phyloP scores from a whole-genome alignment of 2,329 filamentous ascomycete species.

The Cladosporium colombiae region DNA sequence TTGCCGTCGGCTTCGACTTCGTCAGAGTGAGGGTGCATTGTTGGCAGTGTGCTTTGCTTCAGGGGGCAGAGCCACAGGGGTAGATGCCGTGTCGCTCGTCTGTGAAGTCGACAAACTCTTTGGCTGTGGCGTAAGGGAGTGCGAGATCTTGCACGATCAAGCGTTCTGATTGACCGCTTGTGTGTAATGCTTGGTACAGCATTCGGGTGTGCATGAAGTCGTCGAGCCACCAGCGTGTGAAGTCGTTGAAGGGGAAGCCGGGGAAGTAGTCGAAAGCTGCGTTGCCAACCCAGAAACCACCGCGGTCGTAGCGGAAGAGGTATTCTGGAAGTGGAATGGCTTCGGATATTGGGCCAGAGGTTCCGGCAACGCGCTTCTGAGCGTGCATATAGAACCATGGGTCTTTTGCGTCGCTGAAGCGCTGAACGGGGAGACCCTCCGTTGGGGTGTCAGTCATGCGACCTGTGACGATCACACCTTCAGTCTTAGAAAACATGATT shows the following conservation, averaged over 20 bases:
- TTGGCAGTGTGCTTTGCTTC: conserved; percentile 32
- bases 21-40: conserved; percentile 37
- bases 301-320: conserved; percentile 64
- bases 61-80: conserved; percentile 53
- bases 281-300: conserved; percentile 66
- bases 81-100: conserved; percentile 45
- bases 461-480: conserved; percentile 48
- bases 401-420: conserved; percentile 61
- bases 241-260: conserved; percentile 62
- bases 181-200: conserved; percentile 66
- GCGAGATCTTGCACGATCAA: conserved; percentile 67
- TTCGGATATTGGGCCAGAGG: conserved; percentile 34
- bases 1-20: conserved; percentile 29
- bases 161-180: conserved; percentile 59
- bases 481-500: conserved; percentile 49
- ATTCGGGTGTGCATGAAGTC: conserved; percentile 63
- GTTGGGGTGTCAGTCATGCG: conserved; percentile 48
- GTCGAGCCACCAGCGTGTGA: conserved; percentile 63
- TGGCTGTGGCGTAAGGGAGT: conserved; percentile 45
- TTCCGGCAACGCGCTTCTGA: conserved; percentile 23
- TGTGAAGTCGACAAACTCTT: conserved; percentile 47
- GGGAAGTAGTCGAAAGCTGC: conserved; percentile 66
- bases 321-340: conserved; percentile 54
- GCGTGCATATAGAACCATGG: conserved; percentile 76
- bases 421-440: conserved; percentile 26